A percentile compares a stretch with the other conserved stretches of the same genome.
These are phyloP conservation scores for Toxicodendron radicans DNA, from an alignment of 345 rosid genomes.

Conservation along the genomic window DNA sequence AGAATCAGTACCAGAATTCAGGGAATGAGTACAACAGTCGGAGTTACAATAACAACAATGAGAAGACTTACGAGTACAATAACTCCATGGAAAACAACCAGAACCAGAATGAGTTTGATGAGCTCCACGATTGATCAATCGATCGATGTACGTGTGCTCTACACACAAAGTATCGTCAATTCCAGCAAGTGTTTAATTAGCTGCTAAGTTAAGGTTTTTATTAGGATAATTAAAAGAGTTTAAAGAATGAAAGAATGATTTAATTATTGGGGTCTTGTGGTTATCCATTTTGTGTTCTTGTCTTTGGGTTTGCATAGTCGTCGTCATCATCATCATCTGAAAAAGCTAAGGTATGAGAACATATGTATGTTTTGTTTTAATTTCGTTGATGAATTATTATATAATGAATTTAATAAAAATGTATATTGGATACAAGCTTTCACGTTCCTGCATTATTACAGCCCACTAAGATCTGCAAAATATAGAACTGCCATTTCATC, in stretches of 20 bases:
- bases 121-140: constrained; percentile 11
- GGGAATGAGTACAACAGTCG: constrained; percentile 4
- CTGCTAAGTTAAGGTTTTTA: background rate
- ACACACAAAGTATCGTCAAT: background rate
- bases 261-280: constrained; percentile 6
- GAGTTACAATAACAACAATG: background rate
- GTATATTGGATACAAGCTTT: background rate
- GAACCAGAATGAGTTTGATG: constrained; percentile 17
- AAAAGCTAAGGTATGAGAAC: constrained; percentile 2
- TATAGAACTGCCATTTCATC: background rate
- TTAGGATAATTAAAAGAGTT: background rate
- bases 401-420: constrained; percentile 11
- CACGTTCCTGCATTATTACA: background rate
- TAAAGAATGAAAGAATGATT: constrained; percentile 7
- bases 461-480: background rate
- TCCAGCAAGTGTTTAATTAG: background rate
- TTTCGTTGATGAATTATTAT: background rate
- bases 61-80: constrained; percentile 1
- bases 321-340: background rate
- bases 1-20: constrained; percentile 20
- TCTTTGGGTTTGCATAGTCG: constrained; percentile 17
- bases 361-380: constrained; percentile 5
- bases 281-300: background rate
- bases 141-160: constrained; percentile 1
- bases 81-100: constrained; percentile 21